Base-by-base conservation (phyloP, 2,329 filamentous ascomycete species). In the Pseudogymnoascus pannorum region DNA sequence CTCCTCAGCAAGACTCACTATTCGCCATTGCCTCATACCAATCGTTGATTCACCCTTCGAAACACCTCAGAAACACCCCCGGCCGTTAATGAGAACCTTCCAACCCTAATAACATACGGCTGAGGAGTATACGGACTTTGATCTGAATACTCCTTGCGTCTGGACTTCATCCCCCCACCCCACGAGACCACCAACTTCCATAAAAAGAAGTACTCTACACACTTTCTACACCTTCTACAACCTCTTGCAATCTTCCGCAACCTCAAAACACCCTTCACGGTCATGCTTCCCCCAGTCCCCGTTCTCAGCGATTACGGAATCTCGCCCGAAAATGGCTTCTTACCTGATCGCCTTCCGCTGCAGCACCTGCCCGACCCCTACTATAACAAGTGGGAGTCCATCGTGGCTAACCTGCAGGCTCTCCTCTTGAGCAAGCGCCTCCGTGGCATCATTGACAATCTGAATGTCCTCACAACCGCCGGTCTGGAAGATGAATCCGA, bases 331-430 rank as follows among this genome's bases (percentile, higher is more conserved):
- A 85, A 91, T 76, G 94, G 94, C 70, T 99, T 99, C 77, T 84
- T 99, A 60, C 92, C 94, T 1, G 80, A 89, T 64, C 86, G 91
- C 66, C 77, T 89, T 35, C 94, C 94, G 42, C 79, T 97, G 65
- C 86, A 90, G 64, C 79, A 84, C 61, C 85, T 99, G 12, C 89
- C 92, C 8, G 89, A 97, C 71, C 84, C 88, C 2, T 97, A 97
- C 78, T 99, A 97, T 76, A 87, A 89, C 74, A 91, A 91, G 72
- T 99, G 94, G 94, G 94, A 99, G 76, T 84, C 88, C 51, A 82
- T 97, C 58, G 84, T 88, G 33, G 83, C 87, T 67, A 97, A 96
- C 71, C 81, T 99, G 29, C 94, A 97, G 76, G 86, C 87, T 11
- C 79, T 97, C 63, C 86, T 97, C 59, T 81, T 97, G 61, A 95